These are phyloP conservation scores for Ogataea wickerhamii DNA, from an alignment of 805 yeast species.

Conservation along the genomic window DNA sequence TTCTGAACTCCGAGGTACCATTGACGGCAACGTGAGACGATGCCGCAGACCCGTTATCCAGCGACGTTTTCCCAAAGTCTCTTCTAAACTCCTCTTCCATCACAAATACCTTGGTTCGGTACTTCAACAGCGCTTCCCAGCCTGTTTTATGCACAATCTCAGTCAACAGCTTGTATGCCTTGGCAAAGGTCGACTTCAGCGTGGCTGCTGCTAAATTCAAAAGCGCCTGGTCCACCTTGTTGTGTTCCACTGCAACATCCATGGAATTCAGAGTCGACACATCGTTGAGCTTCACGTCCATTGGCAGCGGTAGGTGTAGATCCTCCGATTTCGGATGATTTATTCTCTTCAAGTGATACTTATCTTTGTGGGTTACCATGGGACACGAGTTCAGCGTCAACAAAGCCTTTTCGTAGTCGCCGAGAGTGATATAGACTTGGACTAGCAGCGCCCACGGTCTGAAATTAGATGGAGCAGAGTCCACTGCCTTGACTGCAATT, in stretches of 20 bases:
- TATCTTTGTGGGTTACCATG: conserved; percentile 71
- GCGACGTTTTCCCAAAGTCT: conserved; percentile 19
- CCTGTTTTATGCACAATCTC: conserved; percentile 64
- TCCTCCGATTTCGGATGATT: conserved; percentile 49
- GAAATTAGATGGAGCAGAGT: conserved; percentile 71
- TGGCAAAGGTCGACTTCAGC: conserved; percentile 54
- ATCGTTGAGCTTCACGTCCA: conserved; percentile 66
- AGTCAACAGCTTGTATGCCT: conserved; percentile 58
- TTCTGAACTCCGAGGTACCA: conserved; percentile 43
- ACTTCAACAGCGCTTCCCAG: conserved; percentile 63
- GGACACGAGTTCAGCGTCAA: conserved; percentile 77
- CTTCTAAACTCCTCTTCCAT: conserved; percentile 62
- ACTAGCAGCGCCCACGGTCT: conserved; percentile 70
- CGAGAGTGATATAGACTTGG: conserved; percentile 55
- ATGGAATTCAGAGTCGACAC: conserved; percentile 64
- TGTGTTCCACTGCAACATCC: conserved; percentile 64
- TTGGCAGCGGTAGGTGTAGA: conserved; percentile 72
- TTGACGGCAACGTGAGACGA: conserved; percentile 9
- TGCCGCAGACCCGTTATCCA: conserved; percentile 11
- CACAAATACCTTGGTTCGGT: conserved; percentile 61
- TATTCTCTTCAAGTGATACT: conserved; percentile 57
- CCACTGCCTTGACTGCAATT: conserved; percentile 60
- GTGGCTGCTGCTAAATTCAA: conserved; percentile 65
- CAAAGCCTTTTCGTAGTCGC: conserved; percentile 68
- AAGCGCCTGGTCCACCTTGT: conserved; percentile 58